Conservation (phyloP, 1,284 basidiomycete species). For the Trichosporon sp. region DNA sequence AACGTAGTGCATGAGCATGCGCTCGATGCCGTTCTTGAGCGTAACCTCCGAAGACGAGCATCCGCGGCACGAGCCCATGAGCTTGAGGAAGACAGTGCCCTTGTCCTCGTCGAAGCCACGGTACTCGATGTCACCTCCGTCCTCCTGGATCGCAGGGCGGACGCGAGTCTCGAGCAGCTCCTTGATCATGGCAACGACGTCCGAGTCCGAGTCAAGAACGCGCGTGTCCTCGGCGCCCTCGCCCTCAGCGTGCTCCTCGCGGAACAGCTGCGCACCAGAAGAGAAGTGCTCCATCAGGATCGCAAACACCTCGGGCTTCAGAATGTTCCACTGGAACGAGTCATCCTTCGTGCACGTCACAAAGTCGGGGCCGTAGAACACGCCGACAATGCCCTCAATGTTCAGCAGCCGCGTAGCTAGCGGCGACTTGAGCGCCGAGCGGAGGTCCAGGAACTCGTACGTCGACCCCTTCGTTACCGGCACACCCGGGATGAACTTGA, state of each 20-base stretch:
- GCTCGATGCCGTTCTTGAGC: conserved; percentile 89
- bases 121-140: conserved; percentile 56
- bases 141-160: conserved; percentile 84
- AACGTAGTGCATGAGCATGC: conserved; percentile 99
- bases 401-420: conserved; percentile 90
- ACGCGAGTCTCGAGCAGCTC: conserved; percentile 93
- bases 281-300: conserved; percentile 97
- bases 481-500: conserved; percentile 95
- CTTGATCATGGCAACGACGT: conserved; percentile 98
- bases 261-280: conserved; percentile 77
- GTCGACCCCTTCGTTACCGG: conserved; percentile 71
- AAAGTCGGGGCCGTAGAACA: conserved; percentile 98
- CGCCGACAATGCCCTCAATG: conserved; percentile 77
- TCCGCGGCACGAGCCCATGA: conserved; percentile 95
- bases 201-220: conserved; percentile 93
- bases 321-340: conserved; percentile 76
- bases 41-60: conserved; percentile 91
- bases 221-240: conserved; percentile 90
- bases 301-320: conserved; percentile 99
- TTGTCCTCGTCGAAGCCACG: conserved; percentile 54
- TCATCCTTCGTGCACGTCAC: conserved; percentile 92
- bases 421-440: conserved; percentile 75
- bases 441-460: conserved; percentile 89
- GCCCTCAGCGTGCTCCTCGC: conserved; percentile 58
- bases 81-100: conserved; percentile 65